These are phyloP conservation scores for Penicillium samsonianum DNA, from an alignment of 495 filamentous ascomycete species.

Conservation along the genomic window DNA sequence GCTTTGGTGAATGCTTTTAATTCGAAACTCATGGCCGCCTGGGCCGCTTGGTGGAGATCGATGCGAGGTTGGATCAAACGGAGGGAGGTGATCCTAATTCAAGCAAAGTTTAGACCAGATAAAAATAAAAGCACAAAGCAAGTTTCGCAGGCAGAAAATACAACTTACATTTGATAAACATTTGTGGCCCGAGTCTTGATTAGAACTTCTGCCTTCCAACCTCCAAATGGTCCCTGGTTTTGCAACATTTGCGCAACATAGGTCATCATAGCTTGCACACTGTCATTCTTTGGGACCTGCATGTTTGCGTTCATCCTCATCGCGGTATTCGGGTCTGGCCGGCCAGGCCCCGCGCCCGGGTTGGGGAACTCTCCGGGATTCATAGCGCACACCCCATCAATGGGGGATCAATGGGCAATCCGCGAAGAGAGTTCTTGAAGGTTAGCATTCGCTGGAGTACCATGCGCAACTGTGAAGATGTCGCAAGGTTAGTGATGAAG, in stretches of 20 bases:
- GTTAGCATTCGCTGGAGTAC: slow-evolving; percentile 45
- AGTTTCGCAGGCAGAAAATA: slow-evolving; percentile 6
- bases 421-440: slow-evolving; percentile 33
- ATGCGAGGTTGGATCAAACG: slow-evolving; percentile 53
- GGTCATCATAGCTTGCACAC: slow-evolving; percentile 36
- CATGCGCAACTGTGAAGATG: slow-evolving; percentile 4
- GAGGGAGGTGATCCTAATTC: slow-evolving; percentile 49
- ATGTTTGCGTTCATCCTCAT: slow-evolving; percentile 38
- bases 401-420: slow-evolving; percentile 45
- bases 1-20: slow-evolving; percentile 48
- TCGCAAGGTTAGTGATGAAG: slow-evolving; percentile 11
- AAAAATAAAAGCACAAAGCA: slow-evolving; percentile 1
- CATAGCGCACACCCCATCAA: slow-evolving; percentile 51
- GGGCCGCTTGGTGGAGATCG: slow-evolving; percentile 38
- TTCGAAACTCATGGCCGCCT: slow-evolving; percentile 52
- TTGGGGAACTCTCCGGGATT: slow-evolving; percentile 53
- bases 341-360: slow-evolving; percentile 42
- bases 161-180: slow-evolving; percentile 52
- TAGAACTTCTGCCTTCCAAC: slow-evolving; percentile 49
- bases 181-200: slow-evolving; percentile 42
- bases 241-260: slow-evolving; percentile 42
- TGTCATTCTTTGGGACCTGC: slow-evolving; percentile 38
- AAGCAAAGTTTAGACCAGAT: slow-evolving; percentile 6
- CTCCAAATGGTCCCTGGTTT: slow-evolving; percentile 40
- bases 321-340: slow-evolving; percentile 14